Evolutionary conservation across 176 grass and related monocot species (phyloP), one percentile per base, ranked within the genome.

Genomic region (Bothriochloa decipiens): DNA sequence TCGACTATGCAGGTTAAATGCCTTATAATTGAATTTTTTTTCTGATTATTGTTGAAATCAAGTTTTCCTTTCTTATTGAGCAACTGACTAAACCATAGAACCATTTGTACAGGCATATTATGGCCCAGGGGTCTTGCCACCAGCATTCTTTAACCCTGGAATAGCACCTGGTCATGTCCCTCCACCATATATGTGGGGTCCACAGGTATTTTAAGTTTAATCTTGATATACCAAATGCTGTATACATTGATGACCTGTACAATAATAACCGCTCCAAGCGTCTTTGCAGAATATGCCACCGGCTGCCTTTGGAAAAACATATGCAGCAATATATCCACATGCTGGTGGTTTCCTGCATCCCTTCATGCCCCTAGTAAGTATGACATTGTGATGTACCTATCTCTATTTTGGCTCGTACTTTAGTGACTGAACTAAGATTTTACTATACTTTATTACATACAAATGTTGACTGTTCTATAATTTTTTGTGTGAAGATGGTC

Each of bases 51-150:
- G 65, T 65, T 80, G 65, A 29, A 86, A 37, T 33, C 18, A 63
- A 76, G n/a, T 65, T 60, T 36, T 46, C 18, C 22, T 79, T 74
- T 40, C 13, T 61, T 68, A 60, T 37, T 70, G 65, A 89, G 11
- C 58, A 79, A 65, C 14, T 22, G 8, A 58, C n/a, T 61, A 84
- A 75, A 58, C 49, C 39, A 65, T 62, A 17, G 33, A 4, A 55
- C 81, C 27, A 62, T 90, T 55, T 49, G 14, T 89, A 36, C 71
- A 97, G 95, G 83, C 92, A 81, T 95, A 93, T 86, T 97, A 95
- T 86, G 95, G 92, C 28, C 89, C 84, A 42, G 95, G 90, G 78
- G 77, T 97, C n/a, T 75, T 93, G 47, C 95, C 94, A 27, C 84
- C 88, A 60, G 64, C 91, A 64, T 93, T 82, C 85, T 88, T 92